Conservation (phyloP, 805 yeast genomes). For the Peterozyma xylosa region DNA sequence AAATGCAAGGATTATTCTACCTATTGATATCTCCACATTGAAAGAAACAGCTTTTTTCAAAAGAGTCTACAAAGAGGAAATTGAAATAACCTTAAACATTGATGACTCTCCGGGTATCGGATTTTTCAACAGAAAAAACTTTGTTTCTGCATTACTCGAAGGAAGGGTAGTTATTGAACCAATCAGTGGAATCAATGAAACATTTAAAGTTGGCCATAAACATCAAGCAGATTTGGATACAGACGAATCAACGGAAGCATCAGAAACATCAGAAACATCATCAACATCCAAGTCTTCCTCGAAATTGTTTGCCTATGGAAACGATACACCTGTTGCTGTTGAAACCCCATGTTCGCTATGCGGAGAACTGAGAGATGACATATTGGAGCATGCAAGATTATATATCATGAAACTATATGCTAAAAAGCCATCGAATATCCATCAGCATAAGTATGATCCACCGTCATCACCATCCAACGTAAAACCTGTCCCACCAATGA, state of each 20-base stretch:
- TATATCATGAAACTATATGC: slow-evolving; percentile 53
- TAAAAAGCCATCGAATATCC: slow-evolving; percentile 8
- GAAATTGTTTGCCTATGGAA: slow-evolving; percentile 31
- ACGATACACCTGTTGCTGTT: slow-evolving; percentile 56
- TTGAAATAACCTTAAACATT: slow-evolving; percentile 63
- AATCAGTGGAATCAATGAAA: slow-evolving; percentile 73
- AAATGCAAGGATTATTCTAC: slow-evolving; percentile 6
- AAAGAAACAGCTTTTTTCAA: slow-evolving; percentile 55
- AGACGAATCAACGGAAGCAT: slow-evolving; percentile 8
- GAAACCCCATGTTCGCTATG: slow-evolving; percentile 75
- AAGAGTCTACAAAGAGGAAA: slow-evolving; percentile 63
- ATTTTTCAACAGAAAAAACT: slow-evolving; percentile 52
- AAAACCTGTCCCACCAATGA: not conserved
- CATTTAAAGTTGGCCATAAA: slow-evolving; percentile 36
- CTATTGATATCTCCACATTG: slow-evolving; percentile 18
- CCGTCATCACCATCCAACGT: slow-evolving; percentile 7
- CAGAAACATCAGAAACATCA: slow-evolving; percentile 9
- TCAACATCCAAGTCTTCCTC: slow-evolving; percentile 2
- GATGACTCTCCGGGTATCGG: slow-evolving; percentile 59
- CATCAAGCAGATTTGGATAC: slow-evolving; percentile 7
- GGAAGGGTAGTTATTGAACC: slow-evolving; percentile 85
- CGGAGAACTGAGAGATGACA: slow-evolving; percentile 67
- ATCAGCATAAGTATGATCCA: slow-evolving; percentile 9
- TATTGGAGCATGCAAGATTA: slow-evolving; percentile 69
- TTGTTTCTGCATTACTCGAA: slow-evolving; percentile 65